These are phyloP conservation scores for Tolypocladium ovalisporum DNA, from an alignment of 2,329 filamentous ascomycete species.

Conservation along the genomic window DNA sequence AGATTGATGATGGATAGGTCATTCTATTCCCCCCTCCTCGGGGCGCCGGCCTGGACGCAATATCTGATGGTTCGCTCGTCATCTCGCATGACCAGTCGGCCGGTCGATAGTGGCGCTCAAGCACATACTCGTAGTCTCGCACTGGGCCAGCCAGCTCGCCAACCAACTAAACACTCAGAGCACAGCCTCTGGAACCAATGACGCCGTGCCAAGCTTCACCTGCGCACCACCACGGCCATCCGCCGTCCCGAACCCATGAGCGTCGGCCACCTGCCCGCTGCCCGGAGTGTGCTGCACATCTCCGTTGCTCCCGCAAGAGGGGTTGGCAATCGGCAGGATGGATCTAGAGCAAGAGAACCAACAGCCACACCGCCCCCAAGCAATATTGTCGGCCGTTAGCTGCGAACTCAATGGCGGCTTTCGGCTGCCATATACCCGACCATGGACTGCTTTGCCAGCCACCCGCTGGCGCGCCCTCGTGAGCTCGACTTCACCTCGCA, in stretches of 20 bases:
- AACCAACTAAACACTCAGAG: background rate
- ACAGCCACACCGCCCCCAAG: background rate
- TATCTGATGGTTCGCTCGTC: background rate
- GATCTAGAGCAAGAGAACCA: background rate
- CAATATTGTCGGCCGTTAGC: background rate
- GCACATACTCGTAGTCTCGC: background rate
- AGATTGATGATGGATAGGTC: background rate
- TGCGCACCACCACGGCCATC: background rate
- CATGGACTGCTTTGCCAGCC: background rate
- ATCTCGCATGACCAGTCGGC: background rate
- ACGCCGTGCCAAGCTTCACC: background rate
- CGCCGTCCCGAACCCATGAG: background rate
- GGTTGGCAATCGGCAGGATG: background rate
- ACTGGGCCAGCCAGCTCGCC: background rate
- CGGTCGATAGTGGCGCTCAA: background rate
- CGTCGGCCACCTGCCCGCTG: background rate
- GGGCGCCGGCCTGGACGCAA: background rate
- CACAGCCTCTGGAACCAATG: background rate
- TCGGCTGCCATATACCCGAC: background rate
- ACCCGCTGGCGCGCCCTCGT: background rate
- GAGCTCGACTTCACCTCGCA: background rate
- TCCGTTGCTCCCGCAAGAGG: background rate
- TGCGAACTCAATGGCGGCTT: background rate
- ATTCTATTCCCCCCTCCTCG: background rate
- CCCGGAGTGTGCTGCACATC: background rate